These are phyloP conservation scores for Cicer yamashitae DNA, from an alignment of 306 rosid genomes.

Conservation along the genomic window DNA sequence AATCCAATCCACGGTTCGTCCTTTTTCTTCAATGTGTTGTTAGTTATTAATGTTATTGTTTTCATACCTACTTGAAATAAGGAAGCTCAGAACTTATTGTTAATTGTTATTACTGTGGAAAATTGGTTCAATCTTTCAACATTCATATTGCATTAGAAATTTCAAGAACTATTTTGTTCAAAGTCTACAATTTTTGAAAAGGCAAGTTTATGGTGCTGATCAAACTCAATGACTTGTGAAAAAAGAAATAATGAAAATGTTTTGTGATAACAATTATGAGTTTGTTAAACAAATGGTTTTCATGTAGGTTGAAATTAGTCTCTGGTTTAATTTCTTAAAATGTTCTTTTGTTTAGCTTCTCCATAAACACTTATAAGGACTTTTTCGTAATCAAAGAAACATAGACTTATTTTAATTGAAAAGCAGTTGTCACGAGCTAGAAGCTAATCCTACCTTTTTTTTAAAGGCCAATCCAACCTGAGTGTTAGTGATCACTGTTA, in stretches of 20 bases:
- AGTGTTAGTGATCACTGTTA: not conserved
- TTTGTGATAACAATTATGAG: not conserved
- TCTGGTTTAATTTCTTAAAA: not conserved
- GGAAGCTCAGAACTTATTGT: not conserved
- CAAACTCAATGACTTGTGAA: not conserved
- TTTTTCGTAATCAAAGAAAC: not conserved
- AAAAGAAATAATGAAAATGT: not conserved
- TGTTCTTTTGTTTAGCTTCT: not conserved
- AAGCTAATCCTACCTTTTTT: not conserved
- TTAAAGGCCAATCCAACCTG: not conserved
- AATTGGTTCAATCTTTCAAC: not conserved
- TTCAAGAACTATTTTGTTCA: not conserved
- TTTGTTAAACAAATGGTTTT: not conserved
- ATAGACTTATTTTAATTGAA: not conserved
- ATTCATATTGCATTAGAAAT: conserved; percentile 8
- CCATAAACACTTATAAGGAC: not conserved
- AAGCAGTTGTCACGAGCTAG: not conserved
- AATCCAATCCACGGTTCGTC: conserved; percentile 76
- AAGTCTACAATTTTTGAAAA: conserved; percentile 1
- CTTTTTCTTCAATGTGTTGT: not conserved
- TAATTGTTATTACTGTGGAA: not conserved
- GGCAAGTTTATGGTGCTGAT: not conserved
- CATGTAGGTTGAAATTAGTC: not conserved
- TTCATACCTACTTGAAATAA: not conserved
- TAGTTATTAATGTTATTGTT: not conserved